These are phyloP conservation scores for Echium plantagineum DNA, from an alignment of 257 asterid genomes.

Conservation along the genomic window DNA sequence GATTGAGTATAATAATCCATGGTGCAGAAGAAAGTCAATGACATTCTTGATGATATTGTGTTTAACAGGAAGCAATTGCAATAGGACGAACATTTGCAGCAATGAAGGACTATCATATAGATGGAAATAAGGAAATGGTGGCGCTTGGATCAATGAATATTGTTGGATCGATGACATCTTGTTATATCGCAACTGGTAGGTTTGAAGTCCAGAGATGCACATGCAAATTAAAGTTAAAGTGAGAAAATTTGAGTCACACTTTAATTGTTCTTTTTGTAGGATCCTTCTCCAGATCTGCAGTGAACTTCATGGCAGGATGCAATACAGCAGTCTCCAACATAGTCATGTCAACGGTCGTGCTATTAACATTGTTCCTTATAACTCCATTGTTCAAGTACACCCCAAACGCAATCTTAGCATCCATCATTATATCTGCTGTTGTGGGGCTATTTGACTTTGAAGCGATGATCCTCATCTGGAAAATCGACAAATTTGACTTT, in stretches of 20 bases:
- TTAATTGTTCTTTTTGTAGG: conserved; percentile 24
- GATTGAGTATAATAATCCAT: background rate
- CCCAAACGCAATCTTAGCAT: conserved; percentile 28
- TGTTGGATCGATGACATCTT: conserved; percentile 34
- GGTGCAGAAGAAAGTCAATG: background rate
- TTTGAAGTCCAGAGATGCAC: background rate
- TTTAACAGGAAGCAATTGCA: conserved; percentile 34
- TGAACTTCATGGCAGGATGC: conserved; percentile 70
- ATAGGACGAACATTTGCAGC: conserved; percentile 37
- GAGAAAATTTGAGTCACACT: background rate
- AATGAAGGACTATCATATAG: conserved; percentile 26
- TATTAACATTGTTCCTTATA: conserved; percentile 18
- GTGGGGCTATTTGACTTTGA: conserved; percentile 28
- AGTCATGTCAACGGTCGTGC: conserved; percentile 37
- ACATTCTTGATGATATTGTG: background rate
- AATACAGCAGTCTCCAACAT: conserved; percentile 57
- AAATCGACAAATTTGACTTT: conserved; percentile 32
- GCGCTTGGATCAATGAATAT: conserved; percentile 34
- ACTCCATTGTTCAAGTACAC: conserved; percentile 31
- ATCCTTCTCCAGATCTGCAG: conserved; percentile 69
- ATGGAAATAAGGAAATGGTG: conserved; percentile 41
- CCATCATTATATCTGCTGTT: conserved; percentile 33
- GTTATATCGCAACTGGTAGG: conserved; percentile 37
- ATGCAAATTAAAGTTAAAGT: background rate
- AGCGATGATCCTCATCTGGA: conserved; percentile 29